phyloP scores from a whole-genome alignment of 73 alveolate genomes.

The Stentor coeruleus region DNA sequence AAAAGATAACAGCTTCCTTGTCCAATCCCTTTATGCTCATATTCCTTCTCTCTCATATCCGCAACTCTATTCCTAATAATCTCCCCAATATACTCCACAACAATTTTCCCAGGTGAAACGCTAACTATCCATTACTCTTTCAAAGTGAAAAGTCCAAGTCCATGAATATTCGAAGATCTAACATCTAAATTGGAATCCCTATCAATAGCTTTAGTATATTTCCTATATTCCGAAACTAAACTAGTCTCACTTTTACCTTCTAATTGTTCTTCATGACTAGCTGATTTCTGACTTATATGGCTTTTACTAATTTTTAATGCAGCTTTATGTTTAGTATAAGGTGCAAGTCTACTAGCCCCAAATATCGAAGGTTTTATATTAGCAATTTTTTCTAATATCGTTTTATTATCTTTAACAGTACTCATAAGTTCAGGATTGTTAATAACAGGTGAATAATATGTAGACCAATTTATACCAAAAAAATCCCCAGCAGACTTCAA shows the following conservation, averaged over 20 bases:
- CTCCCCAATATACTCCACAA: constrained; percentile 94
- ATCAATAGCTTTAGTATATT: constrained; percentile 48
- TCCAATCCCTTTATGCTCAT: constrained; percentile 76
- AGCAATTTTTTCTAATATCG: neutral
- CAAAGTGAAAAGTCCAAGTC: constrained; percentile 85
- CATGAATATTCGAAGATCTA: constrained; percentile 82
- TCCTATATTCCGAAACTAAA: constrained; percentile 32
- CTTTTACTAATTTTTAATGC: neutral
- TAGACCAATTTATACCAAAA: neutral
- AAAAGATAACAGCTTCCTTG: constrained; percentile 90
- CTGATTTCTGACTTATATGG: neutral
- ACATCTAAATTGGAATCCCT: constrained; percentile 61
- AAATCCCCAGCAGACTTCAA: constrained; percentile 4
- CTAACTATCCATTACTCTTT: constrained; percentile 56
- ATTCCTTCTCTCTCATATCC: constrained; percentile 80
- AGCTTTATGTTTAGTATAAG: neutral
- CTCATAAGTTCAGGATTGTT: too few relatives aligned
- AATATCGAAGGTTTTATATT: neutral
- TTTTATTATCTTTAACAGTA: neutral
- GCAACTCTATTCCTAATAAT: constrained; percentile 83
- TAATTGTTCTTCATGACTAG: constrained; percentile 35
- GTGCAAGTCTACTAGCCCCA: neutral
- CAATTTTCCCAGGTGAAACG: constrained; percentile 82
- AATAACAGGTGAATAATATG: neutral
- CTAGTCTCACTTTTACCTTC: constrained; percentile 36